Conservation (phyloP, 768 basidiomycete genomes). For the Serendipita sp. region DNA sequence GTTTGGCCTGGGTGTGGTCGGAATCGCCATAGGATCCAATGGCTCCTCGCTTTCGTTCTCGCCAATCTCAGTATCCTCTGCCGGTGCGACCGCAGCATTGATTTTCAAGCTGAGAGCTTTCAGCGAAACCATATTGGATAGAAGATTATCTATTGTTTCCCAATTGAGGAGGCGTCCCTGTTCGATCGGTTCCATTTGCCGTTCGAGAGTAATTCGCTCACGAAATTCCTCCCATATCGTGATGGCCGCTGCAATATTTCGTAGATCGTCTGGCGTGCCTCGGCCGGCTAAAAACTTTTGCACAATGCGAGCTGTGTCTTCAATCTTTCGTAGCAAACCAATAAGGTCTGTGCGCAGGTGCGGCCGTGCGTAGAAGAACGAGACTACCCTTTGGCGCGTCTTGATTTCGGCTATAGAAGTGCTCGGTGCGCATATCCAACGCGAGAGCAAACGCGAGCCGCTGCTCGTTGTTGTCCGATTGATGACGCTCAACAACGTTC, state of each 20-base stretch:
- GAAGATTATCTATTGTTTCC: slow-evolving; percentile 36
- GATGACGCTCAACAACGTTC: slow-evolving; percentile 57
- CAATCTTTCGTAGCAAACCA: slow-evolving; percentile 36
- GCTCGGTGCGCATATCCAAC: slow-evolving; percentile 82
- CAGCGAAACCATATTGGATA: slow-evolving; percentile 38
- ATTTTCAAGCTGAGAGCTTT: slow-evolving; percentile 41
- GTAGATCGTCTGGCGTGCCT: slow-evolving; percentile 49
- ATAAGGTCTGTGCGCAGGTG: slow-evolving; percentile 51
- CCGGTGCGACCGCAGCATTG: slow-evolving; percentile 26
- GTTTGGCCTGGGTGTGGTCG: slow-evolving; percentile 10
- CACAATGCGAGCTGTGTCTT: slow-evolving; percentile 59
- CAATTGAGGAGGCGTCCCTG: slow-evolving; percentile 27
- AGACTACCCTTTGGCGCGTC: slow-evolving; percentile 59
- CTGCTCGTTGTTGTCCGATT: slow-evolving; percentile 65
- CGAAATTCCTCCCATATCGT: slow-evolving; percentile 40
- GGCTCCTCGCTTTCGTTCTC: slow-evolving; percentile 11
- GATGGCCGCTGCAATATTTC: slow-evolving; percentile 47
- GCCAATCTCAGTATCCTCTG: slow-evolving; percentile 13
- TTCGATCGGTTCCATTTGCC: slow-evolving; percentile 29
- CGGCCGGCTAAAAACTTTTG: slow-evolving; percentile 60
- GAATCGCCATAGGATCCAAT: neutral
- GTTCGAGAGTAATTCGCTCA: slow-evolving; percentile 37
- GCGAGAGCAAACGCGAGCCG: slow-evolving; percentile 55
- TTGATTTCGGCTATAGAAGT: slow-evolving; percentile 58
- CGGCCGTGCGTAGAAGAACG: slow-evolving; percentile 44